Percentiles rank a stretch among this genome's conserved stretches.
Conservation (phyloP, 345 rosid genomes). For the Lagerstroemia speciosa region DNA sequence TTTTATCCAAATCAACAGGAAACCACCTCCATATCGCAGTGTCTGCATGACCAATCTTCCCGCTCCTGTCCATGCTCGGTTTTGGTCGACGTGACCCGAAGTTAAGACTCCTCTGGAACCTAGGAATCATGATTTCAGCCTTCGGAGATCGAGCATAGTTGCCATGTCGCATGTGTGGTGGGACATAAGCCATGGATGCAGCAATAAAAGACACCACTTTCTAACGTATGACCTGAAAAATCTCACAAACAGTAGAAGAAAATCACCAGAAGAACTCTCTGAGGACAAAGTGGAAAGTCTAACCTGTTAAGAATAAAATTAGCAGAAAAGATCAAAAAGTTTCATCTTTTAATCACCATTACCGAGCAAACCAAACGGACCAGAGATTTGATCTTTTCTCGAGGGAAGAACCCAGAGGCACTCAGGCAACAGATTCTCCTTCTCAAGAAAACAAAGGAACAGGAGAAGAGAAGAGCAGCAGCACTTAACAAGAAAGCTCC, state of each 20-base stretch:
- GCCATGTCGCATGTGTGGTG: constrained; percentile 51
- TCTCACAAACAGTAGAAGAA: no score
- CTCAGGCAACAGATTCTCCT: no score
- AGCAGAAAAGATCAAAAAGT: no score
- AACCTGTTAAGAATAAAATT: no score
- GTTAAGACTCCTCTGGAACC: constrained; percentile 23
- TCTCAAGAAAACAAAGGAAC: no score
- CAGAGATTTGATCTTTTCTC: neutral
- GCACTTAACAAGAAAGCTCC: no score
- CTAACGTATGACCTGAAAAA: neutral
- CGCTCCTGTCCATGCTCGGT: constrained; percentile 4
- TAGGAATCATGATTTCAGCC: constrained; percentile 23
- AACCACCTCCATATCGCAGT: constrained; percentile 35
- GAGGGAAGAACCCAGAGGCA: neutral
- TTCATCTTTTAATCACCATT: no score
- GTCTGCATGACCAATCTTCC: constrained; percentile 28
- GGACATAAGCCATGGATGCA: constrained; percentile 45
- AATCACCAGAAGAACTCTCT: neutral
- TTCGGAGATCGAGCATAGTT: constrained; percentile 18
- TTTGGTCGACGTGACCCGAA: constrained; percentile 6
- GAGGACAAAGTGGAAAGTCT: no score
- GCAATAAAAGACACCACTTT: neutral
- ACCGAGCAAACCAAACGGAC: no score
- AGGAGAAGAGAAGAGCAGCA: no score
- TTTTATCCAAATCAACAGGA: constrained; percentile 32